These are phyloP conservation scores for Starmerella roubikii DNA, from an alignment of 805 yeast species.

Conservation along the genomic window DNA sequence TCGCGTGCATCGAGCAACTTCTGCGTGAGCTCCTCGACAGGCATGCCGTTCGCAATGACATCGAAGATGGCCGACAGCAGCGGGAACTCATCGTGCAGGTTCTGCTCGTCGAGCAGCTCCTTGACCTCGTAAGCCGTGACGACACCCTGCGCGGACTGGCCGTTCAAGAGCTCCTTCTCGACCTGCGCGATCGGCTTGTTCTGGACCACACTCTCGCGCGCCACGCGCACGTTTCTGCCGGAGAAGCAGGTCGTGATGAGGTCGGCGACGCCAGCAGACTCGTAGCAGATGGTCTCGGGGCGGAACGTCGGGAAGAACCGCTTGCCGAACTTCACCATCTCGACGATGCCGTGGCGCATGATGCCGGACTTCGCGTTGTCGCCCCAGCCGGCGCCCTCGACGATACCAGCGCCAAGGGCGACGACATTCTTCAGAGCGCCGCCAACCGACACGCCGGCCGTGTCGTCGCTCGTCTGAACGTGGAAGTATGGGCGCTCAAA, in stretches of 20 bases:
- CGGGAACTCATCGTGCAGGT: conserved; percentile 60
- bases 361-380: conserved; percentile 96
- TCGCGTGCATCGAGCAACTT: conserved; percentile 14
- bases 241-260: conserved; percentile 95
- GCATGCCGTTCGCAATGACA: conserved; percentile 61
- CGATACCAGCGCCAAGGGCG: conserved; percentile 94
- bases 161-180: conserved; percentile 76
- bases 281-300: conserved; percentile 75
- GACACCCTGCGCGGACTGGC: conserved; percentile 94
- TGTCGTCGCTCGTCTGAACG: conserved; percentile 81
- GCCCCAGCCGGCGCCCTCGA: conserved; percentile 98
- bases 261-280: conserved; percentile 96
- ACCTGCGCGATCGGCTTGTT: conserved; percentile 66
- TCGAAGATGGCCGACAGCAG: conserved; percentile 66
- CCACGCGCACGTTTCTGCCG: conserved; percentile 92
- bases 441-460: conserved; percentile 89
- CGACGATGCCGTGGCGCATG: conserved; percentile 89
- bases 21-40: conserved; percentile 46
- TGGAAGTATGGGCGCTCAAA: conserved; percentile 99
- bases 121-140: conserved; percentile 84
- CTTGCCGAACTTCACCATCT: conserved; percentile 75
- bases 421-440: conserved; percentile 96
- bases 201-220: conserved; percentile 68
- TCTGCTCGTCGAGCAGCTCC: conserved; percentile 46
- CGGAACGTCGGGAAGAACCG: conserved; percentile 64